Conservation (phyloP, 129 eudicot genomes). For the Rutidosis leptorrhynchoides region DNA sequence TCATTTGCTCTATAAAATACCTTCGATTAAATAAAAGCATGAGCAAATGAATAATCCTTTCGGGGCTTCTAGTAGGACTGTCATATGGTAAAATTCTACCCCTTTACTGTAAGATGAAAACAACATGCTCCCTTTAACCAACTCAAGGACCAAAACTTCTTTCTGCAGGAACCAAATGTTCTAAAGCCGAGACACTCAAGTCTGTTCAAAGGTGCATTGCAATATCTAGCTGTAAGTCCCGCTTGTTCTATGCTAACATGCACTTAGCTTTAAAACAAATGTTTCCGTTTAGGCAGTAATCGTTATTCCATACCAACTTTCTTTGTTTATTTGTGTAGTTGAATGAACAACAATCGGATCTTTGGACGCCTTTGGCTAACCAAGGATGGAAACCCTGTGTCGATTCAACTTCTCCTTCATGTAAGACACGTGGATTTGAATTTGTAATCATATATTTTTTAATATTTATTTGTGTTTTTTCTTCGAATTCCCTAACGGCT, state of each 20-base stretch:
- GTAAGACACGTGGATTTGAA: constrained; percentile 40
- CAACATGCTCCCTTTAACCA: constrained; percentile 15
- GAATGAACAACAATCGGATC: constrained; percentile 47
- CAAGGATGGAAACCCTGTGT: constrained; percentile 83
- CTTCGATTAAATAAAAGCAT: constrained; percentile 31
- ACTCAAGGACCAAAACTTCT: constrained; percentile 18
- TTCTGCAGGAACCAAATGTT: constrained; percentile 53
- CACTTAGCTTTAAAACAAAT: constrained; percentile 1
- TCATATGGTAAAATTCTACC: constrained; percentile 31
- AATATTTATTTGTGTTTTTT: background rate
- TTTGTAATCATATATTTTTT: background rate
- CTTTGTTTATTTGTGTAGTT: constrained; percentile 33
- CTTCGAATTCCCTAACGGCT: constrained; percentile 14
- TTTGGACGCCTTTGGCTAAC: constrained; percentile 76
- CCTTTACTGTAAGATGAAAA: constrained; percentile 23
- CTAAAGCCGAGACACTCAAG: constrained; percentile 56
- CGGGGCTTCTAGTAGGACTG: constrained; percentile 35
- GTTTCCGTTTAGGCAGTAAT: constrained; percentile 4
- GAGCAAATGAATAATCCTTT: constrained; percentile 46
- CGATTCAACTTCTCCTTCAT: constrained; percentile 30
- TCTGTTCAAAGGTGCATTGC: constrained; percentile 59
- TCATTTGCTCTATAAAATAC: constrained; percentile 37
- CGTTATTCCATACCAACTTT: constrained; percentile 10
- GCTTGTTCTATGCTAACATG: background rate
- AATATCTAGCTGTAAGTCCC: constrained; percentile 53